Conservation (phyloP, 495 filamentous ascomycete species). For the Daldinia vernicosa region DNA sequence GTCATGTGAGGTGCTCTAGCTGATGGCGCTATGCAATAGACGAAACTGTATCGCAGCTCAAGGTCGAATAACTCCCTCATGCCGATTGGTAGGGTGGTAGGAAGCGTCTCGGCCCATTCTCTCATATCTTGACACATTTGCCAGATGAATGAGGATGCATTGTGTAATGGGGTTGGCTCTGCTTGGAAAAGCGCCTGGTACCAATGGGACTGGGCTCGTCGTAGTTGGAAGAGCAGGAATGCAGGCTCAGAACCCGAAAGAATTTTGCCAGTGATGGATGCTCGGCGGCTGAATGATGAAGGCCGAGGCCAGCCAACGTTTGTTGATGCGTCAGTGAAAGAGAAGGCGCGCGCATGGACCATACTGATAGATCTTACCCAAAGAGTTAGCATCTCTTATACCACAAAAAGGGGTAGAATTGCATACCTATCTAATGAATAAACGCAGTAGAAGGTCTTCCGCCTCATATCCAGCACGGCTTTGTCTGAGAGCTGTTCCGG, state of each 20-base stretch:
- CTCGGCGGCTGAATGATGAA: constrained; percentile 48
- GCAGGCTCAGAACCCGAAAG: constrained; percentile 59
- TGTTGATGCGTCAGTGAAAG: constrained; percentile 88
- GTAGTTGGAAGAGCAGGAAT: constrained; percentile 76
- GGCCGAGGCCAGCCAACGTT: constrained; percentile 67
- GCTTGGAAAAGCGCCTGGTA: constrained; percentile 85
- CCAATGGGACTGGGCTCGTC: constrained; percentile 78
- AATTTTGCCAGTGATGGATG: constrained; percentile 51
- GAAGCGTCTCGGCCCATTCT: constrained; percentile 71
- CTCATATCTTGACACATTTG: constrained; percentile 69
- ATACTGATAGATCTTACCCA: constrained; percentile 76
- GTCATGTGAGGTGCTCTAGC: constrained; percentile 69
- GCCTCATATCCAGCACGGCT: constrained; percentile 74
- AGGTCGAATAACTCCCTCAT: constrained; percentile 77
- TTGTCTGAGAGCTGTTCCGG: constrained; percentile 67
- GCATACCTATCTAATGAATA: constrained; percentile 85
- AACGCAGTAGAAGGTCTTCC: constrained; percentile 84
- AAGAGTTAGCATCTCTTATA: constrained; percentile 10
- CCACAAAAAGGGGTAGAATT: neutral
- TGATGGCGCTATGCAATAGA: constrained; percentile 82
- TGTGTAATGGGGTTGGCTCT: constrained; percentile 65
- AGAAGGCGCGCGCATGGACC: constrained; percentile 81
- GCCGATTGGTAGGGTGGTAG: constrained; percentile 62
- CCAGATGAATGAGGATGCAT: constrained; percentile 68
- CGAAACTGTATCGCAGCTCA: constrained; percentile 83